These are phyloP conservation scores for Eudorina sp. DNA, from an alignment of 139 green algal genomes.

Conservation along the genomic window DNA sequence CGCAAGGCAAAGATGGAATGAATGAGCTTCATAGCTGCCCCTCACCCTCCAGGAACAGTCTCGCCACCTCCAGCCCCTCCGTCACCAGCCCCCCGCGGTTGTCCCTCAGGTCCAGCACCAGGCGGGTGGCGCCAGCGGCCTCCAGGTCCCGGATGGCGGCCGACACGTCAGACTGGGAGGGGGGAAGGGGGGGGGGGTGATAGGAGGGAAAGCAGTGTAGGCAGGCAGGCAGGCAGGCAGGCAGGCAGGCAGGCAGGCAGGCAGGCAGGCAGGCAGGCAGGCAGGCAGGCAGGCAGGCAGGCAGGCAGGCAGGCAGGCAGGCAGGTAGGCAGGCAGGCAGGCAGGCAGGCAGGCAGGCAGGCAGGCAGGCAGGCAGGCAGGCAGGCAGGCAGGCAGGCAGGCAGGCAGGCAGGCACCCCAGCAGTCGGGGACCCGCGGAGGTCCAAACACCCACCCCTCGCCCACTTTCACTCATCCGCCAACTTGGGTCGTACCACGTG, in stretches of 20 bases:
- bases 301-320: too few species aligned
- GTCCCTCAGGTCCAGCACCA: constrained; percentile 95
- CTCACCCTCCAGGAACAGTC: constrained; percentile 86
- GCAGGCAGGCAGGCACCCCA: too few species aligned
- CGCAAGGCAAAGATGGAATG: too few species aligned
- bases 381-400: too few species aligned
- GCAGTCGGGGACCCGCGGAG: too few species aligned
- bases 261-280: not conserved
- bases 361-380: too few species aligned
- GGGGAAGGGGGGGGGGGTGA: not conserved
- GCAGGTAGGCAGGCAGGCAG: too few species aligned
- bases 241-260: not conserved
- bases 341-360: too few species aligned
- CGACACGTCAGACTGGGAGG: constrained; percentile 25
- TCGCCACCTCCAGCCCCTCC: constrained; percentile 91
- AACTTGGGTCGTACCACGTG: too few species aligned
- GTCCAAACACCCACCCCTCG: too few species aligned
- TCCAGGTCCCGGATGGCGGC: constrained; percentile 39
- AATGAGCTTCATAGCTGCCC: too few species aligned
- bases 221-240: not conserved
- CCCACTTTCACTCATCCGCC: too few species aligned
- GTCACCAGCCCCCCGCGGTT: constrained; percentile 90
- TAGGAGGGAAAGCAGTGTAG: not conserved
- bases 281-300: not conserved
- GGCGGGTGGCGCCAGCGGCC: not conserved